phyloP scores from a whole-genome alignment of 352 stramenopile species.

The Halophytophthora polymorphica region DNA sequence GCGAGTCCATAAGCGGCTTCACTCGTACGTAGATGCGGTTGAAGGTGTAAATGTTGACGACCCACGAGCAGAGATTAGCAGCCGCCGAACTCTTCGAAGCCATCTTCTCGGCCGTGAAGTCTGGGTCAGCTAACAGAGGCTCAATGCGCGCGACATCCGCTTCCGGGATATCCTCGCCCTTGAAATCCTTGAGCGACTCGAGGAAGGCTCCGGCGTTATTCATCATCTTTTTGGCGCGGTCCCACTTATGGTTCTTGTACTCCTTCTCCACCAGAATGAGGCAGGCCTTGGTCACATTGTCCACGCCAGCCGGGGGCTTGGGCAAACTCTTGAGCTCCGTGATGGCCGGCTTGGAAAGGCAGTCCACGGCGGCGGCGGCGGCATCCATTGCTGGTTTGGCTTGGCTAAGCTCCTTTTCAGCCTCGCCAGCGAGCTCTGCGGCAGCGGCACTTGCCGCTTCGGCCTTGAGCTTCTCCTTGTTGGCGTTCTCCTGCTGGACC shows the following conservation, averaged over 20 bases:
- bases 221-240: constrained; percentile 99
- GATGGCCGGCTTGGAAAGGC: constrained; percentile 95
- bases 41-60: constrained; percentile 98
- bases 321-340: constrained; percentile 96
- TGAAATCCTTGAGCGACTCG: constrained; percentile 90
- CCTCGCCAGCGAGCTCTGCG: constrained; percentile 91
- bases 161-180: constrained; percentile 94
- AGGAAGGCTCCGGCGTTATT: constrained; percentile 96
- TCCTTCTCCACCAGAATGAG: constrained; percentile 97
- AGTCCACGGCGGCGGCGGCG: constrained; percentile 93
- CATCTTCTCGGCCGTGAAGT: constrained; percentile 97
- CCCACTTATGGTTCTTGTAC: constrained; percentile 98
- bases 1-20: constrained; percentile 97
- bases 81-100: constrained; percentile 94
- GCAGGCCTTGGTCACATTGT: constrained; percentile 95
- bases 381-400: constrained; percentile 97
- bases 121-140: constrained; percentile 89
- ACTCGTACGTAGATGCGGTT: constrained; percentile 99
- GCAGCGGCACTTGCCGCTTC: constrained; percentile 90
- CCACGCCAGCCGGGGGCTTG: constrained; percentile 94
- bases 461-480: constrained; percentile 93
- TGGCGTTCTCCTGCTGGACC: constrained; percentile 93
- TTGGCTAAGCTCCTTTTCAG: constrained; percentile 93
- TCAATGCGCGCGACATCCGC: constrained; percentile 91
- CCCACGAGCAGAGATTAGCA: constrained; percentile 97